A percentile compares a stretch with the other conserved stretches of the same genome.
Evolutionary conservation across 108 stramenopile species (phyloP).

Genomic region (Chaetoceros muelleri): DNA sequence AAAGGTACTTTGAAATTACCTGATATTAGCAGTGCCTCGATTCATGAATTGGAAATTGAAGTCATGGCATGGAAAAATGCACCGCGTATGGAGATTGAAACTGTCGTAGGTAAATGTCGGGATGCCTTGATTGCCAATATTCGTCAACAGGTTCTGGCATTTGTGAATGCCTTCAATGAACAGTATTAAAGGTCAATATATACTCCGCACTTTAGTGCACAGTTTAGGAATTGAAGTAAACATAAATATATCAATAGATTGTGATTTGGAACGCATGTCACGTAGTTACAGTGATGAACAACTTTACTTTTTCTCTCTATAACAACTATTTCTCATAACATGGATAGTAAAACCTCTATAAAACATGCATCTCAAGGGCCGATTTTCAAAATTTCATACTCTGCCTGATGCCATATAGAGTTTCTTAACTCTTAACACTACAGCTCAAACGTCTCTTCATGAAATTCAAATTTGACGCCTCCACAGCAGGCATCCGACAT

Average conservation of each 20-base stretch:
- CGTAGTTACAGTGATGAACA: too few species aligned
- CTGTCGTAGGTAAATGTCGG: slow-evolving; percentile 23
- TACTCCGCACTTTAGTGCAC: too few species aligned
- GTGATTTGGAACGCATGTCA: too few species aligned
- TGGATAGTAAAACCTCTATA: too few species aligned
- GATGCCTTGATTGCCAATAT: slow-evolving; percentile 32
- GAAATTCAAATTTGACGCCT: neutral
- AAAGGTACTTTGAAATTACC: slow-evolving; percentile 55
- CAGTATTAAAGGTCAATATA: slow-evolving; percentile 22
- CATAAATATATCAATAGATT: too few species aligned
- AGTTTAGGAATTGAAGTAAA: too few species aligned
- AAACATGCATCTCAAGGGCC: too few species aligned
- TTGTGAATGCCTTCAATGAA: slow-evolving; percentile 68
- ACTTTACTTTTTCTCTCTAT: too few species aligned
- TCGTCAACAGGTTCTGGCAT: slow-evolving; percentile 45
- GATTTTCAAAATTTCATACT: too few species aligned
- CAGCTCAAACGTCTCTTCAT: neutral
- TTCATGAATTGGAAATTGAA: slow-evolving; percentile 52
- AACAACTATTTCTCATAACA: too few species aligned
- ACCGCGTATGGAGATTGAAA: slow-evolving; percentile 14
- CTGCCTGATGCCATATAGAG: too few species aligned
- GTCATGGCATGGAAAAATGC: slow-evolving; percentile 47
- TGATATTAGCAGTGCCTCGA: slow-evolving; percentile 62
- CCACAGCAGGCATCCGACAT: neutral
- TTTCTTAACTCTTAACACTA: too few species aligned